Evolutionary conservation across 1,139 yeast genomes (phyloP), one percentile per base, ranked within the genome.

Genomic region (Zygoascus sp.): DNA sequence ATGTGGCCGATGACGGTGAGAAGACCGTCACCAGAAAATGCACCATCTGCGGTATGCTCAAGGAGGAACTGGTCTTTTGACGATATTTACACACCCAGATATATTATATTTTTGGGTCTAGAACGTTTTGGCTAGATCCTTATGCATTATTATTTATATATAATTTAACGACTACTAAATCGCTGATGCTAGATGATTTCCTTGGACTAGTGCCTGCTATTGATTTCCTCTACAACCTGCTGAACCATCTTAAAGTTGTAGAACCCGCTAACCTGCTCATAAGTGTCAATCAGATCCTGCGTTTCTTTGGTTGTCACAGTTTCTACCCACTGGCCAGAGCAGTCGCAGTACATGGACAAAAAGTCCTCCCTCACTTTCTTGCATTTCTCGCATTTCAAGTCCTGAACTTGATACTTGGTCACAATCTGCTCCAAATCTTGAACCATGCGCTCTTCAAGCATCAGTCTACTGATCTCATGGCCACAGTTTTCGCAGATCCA

Each of bases 301-400:
- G 88, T 62, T 0, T 73, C 75, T 2, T 62, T 66, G 45, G 72
- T 68, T 10, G 73, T 62, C 20, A 81, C 62, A 0, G 87, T 79
- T 47, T 80, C 83, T 1, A 66, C 68, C 96, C 96, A 92, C 30
- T 68, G 64, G 2, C 99, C 98, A 0, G 98, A 89, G 63, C 98
- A 94, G 32, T 76, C 69, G 65, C 98, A 94, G 63, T 81, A 81
- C 28, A 73, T 73, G 42, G 89, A 77, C 77, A 94, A 73, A 54
- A 84, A 83, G 57, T 79, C 82, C 32, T 77, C 79, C 57, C 80
- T 79, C 48, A 88, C 72, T 50, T 74, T 78, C 36, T 77, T 74
- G 66, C 98, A 94, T 62, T 85, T 87, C 13, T 68, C 62, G 65
- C 99, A 94, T 56, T 77, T 77, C 58, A 86, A 70, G 64, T 92